Base-by-base conservation (phyloP, 2,329 filamentous ascomycete genomes). In the Phaeoacremonium minimum region DNA sequence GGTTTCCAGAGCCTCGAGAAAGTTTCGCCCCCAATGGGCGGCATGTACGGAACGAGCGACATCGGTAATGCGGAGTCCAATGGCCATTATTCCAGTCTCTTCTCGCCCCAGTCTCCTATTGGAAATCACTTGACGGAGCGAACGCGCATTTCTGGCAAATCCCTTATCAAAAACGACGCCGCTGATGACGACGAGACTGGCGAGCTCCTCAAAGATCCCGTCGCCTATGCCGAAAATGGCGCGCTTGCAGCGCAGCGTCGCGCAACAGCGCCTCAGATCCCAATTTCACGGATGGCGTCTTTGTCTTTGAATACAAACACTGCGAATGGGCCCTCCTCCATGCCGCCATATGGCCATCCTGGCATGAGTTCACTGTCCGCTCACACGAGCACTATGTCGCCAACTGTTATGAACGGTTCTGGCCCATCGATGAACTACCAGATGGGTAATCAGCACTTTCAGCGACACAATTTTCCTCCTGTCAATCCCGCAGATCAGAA, bases 401-500 rank as follows among this genome's bases (percentile, higher is more conserved):
- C 80, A 4, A 72, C 70, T 3, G 55, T 63, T 6, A 64, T 80
- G 57, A 69, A 61, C 41, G 68, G 50, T 12, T 42, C 53, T 20
- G 57, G 56, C 9, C 52, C 60, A 3, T 48, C 41, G 36, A 63
- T 68, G 31, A 67, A 67, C 39, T 83, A 74, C 50, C 73, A 75
- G 45, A 68, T 77, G 45, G 36, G 33, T 20, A 68, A 69, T 36
- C 66, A 73, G 46, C 71, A 77, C 41, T 85, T 75, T 47, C 71
- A 66, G 45, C 74, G 70, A 51, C 78, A 80, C 44, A 83, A 82
- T 42, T 86, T 88, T 44, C 91, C 91, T 12, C 85, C 90, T 0
- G 86, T 87, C 42, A 97, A 97, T 48, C 91, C 90, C 1, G 90
- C 91, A 11, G 91, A 98, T 54, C 87, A 96, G 61, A 96, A 97